Evolutionary conservation across 106 monocot genomes (phyloP).

Genomic region (Allium cepa): DNA sequence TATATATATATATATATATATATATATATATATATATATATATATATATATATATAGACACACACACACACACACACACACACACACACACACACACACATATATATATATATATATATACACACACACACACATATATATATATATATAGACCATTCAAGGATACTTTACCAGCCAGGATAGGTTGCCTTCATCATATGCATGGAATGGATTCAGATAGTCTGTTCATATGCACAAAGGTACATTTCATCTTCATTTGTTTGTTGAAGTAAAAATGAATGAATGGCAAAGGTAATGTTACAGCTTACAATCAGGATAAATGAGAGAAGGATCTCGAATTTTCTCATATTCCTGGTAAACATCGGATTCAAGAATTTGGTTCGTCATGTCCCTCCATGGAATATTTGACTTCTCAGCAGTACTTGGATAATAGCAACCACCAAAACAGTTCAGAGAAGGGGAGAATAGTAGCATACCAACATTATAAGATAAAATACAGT

Average conservation of each 20-base stretch:
- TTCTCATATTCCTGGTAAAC: slow-evolving; percentile 39
- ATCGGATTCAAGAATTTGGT: slow-evolving; percentile 49
- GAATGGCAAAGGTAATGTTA: not conserved
- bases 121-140: too few relatives aligned
- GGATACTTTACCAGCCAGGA: slow-evolving; percentile 74
- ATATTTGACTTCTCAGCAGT: slow-evolving; percentile 79
- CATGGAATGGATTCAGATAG: slow-evolving; percentile 82
- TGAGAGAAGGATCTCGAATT: slow-evolving; percentile 25
- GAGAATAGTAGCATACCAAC: too few relatives aligned
- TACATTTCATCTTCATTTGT: not conserved
- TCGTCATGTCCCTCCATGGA: slow-evolving; percentile 75
- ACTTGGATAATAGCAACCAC: slow-evolving; percentile 12
- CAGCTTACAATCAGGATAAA: slow-evolving; percentile 46
- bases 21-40: too few relatives aligned
- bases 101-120: too few relatives aligned
- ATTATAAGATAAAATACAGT: too few relatives aligned
- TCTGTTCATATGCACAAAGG: slow-evolving; percentile 29
- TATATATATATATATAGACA: too few relatives aligned
- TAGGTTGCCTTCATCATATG: slow-evolving; percentile 90
- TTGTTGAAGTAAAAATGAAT: not conserved
- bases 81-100: too few relatives aligned
- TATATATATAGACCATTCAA: not conserved
- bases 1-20: too few relatives aligned
- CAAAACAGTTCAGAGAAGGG: not conserved
- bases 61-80: too few relatives aligned